These are phyloP conservation scores for Micromonas pusilla DNA, from an alignment of 139 green algal species.

Conservation along the genomic window DNA sequence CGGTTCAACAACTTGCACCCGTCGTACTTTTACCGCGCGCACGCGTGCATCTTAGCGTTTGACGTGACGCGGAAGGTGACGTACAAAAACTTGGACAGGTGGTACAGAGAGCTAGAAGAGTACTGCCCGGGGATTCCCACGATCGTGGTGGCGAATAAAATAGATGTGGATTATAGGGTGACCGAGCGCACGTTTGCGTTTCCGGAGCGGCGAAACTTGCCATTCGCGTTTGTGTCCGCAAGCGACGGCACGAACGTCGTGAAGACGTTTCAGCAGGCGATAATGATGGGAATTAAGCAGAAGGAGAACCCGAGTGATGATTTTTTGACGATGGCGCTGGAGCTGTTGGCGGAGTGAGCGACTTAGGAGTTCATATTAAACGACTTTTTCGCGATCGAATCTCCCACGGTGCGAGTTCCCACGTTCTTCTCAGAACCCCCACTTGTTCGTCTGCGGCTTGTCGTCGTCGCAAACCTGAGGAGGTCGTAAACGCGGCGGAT, in stretches of 20 bases:
- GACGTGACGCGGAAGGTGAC: constrained; percentile 61
- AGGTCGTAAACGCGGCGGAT: too few species aligned
- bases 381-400: too few species aligned
- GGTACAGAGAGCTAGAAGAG: constrained; percentile 48
- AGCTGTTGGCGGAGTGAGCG: not conserved
- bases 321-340: not conserved
- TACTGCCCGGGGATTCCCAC: constrained; percentile 56
- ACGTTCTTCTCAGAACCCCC: too few species aligned
- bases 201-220: constrained; percentile 50
- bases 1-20: constrained; percentile 62
- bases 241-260: constrained; percentile 62
- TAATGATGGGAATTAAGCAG: constrained; percentile 46
- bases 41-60: constrained; percentile 67
- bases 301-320: constrained; percentile 53
- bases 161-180: constrained; percentile 44
- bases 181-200: constrained; percentile 55
- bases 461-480: too few species aligned
- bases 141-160: constrained; percentile 62
- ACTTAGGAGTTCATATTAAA: not conserved
- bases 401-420: too few species aligned
- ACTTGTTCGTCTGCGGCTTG: too few species aligned
- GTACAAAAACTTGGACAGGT: constrained; percentile 57
- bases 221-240: constrained; percentile 63
- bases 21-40: constrained; percentile 57
- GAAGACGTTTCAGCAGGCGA: constrained; percentile 49